Conservation (phyloP, 768 basidiomycete species). For the Boletus tylopilopsis region DNA sequence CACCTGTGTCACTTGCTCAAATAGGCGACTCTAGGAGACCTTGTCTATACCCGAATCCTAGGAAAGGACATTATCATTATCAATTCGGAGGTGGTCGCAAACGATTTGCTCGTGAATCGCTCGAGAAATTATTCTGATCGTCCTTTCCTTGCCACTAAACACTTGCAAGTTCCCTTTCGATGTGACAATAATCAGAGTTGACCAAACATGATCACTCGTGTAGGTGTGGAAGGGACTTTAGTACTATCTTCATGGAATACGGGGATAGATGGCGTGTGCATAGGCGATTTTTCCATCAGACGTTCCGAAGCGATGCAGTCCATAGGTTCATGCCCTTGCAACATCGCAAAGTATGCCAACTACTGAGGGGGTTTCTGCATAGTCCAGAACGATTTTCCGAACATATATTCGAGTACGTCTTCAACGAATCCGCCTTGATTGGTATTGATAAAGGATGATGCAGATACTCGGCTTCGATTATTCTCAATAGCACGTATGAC, state of each 20-base stretch:
- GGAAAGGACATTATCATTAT: conserved; percentile 45
- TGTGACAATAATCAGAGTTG: neutral
- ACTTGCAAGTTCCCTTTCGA: conserved; percentile 1
- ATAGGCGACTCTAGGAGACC: conserved; percentile 29
- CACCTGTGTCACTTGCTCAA: neutral
- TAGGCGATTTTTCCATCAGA: conserved; percentile 28
- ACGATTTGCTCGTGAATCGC: conserved; percentile 46
- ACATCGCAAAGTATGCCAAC: conserved; percentile 26
- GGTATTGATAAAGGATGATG: neutral
- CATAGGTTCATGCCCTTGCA: conserved; percentile 29
- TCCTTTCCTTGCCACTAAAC: conserved; percentile 29
- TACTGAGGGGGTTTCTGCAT: conserved; percentile 33
- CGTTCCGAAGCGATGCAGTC: conserved; percentile 21
- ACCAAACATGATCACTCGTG: neutral
- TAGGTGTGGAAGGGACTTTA: conserved; percentile 21
- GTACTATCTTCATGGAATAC: conserved; percentile 27
- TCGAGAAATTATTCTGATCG: conserved; percentile 51
- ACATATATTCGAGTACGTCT: conserved; percentile 32
- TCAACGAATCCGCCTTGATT: neutral
- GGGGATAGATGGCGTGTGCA: conserved; percentile 33
- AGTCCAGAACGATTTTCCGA: conserved; percentile 31
- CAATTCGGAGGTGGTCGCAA: conserved; percentile 39
- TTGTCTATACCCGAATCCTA: conserved; percentile 46
- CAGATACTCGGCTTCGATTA: conserved; percentile 20
- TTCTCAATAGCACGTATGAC: conserved; percentile 21